Base-by-base conservation (phyloP, 164 flowering plant genomes). In the Cinnamomum micranthum region DNA sequence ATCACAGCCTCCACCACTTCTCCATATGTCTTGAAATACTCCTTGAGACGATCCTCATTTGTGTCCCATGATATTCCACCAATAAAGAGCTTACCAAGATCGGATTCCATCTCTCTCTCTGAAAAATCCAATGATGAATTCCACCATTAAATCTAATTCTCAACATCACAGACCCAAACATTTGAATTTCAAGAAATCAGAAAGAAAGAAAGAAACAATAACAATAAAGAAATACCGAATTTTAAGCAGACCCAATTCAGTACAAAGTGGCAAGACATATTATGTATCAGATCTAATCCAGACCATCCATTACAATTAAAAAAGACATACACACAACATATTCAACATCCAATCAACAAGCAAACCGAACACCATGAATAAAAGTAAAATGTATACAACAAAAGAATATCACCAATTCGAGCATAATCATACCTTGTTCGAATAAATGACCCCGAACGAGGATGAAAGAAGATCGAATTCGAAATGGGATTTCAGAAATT, bases 31-130 rank as follows among this genome's bases (percentile, higher is more conserved):
- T 83, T 74, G 78, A 94, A 94, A 71, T 94, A 90, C 55, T 91
- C 96, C 80, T 80, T 88, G 65, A 94, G 89, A 33, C 89, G 90
- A 71, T 90, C 94, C 71, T 92, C 96, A 79, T 87, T 87, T 14
- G 96, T 91, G 79, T 91, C 96, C 96, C 96, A 92, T 0, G 97
- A 92, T 78, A 92, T 90, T 76, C 97, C 98, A 75, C 98, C 98
- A 68, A 94, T 85, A 80, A 92, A 94, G 65, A 92, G 91, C 87
- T 94, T 92, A 4, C 96, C 98, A 69, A 83, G 92, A 87, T 91
- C 97, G 3, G 89, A 85, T 84, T 92, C 94, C 94, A 93, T 93
- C 71, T 41, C 47, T 41, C 47, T 78, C 75, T 74, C 88, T 85
- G 75, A 80, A 75, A 82, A 33, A 13, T 50, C 55, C 68, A 75